Base-by-base conservation (phyloP, 257 asterid genomes). In the Perilla frutescens region DNA sequence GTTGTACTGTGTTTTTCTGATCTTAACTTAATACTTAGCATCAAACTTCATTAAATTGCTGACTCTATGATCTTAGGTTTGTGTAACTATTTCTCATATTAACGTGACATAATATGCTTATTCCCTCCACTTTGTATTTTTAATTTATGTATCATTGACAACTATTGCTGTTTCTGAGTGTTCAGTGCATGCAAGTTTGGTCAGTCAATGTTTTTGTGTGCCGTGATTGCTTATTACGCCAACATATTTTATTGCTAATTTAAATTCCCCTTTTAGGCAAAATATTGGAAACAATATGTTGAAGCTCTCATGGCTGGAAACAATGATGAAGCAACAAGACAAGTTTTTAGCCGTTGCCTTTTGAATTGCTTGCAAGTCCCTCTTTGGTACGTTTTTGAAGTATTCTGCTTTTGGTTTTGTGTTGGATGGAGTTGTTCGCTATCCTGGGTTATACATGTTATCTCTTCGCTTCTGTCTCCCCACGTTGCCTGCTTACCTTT, bases 271-370 rank as follows among this genome's bases (percentile, higher is more conserved):
- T 72, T 43, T 29, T 72, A 91, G 99, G 97, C 97, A 47, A 95
- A 89, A 82, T 95, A 78, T 71, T 95, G 99, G 99, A 95, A 87
- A 86, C 99, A 95, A 77, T 95, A 88, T 83, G 88, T 90, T 13
- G 99, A 95, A 81, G 99, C 96, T 34, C 84, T 86, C 82, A 90
- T 95, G 98, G 88, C 90, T 39, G 87, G 83, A 61, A 92, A 90
- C 80, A 87, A 95, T 73, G 99, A 95, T 75, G 99, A 95, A 68
- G 96, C 96, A 41, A 70, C 90, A 34, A 92, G 86, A 81, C 97
- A 88, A 71, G 83, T 92, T 65, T 95, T 95, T 82, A 90, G 98
- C 77, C 98, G 99, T 44, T 95, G 99, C 83, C 89, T 95, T 76
- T 83, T 92, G 79, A 89, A 80, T 80, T 92, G 97, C 84, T 77